A percentile compares a stretch with the other conserved stretches of the same genome.
These are phyloP conservation scores for Thelephora ganbajun DNA, from an alignment of 768 basidiomycete genomes.

Conservation along the genomic window DNA sequence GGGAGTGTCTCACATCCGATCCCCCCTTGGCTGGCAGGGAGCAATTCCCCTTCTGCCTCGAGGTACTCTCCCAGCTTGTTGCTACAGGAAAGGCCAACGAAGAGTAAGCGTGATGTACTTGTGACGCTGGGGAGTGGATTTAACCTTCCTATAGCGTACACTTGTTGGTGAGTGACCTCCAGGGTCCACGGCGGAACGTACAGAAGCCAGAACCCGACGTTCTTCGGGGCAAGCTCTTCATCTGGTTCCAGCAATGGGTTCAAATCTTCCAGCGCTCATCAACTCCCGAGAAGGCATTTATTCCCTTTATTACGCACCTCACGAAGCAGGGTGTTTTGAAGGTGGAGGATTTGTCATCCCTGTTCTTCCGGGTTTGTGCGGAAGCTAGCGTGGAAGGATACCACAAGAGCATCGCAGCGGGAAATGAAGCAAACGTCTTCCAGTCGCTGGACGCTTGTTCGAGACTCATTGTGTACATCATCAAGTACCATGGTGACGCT, in stretches of 20 bases:
- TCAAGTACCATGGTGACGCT: constrained; percentile 98
- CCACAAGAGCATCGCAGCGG: constrained; percentile 55
- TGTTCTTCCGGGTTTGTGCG: constrained; percentile 97
- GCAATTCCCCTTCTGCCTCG: constrained; percentile 70
- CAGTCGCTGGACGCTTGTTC: constrained; percentile 94
- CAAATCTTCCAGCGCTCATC: constrained; percentile 82
- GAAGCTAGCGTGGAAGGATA: constrained; percentile 90
- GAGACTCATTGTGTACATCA: constrained; percentile 89
- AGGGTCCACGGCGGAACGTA: constrained; percentile 41
- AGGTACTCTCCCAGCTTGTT: constrained; percentile 62
- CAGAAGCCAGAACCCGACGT: constrained; percentile 62
- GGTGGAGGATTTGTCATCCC: constrained; percentile 89
- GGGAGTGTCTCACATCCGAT: constrained; percentile 74
- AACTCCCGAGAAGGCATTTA: constrained; percentile 88
- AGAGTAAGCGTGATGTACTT: constrained; percentile 40
- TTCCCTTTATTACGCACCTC: constrained; percentile 92
- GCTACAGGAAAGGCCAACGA: constrained; percentile 72
- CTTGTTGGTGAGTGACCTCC: constrained; percentile 70
- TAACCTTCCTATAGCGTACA: constrained; percentile 33
- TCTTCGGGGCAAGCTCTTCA: constrained; percentile 57
- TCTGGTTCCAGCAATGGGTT: constrained; percentile 94
- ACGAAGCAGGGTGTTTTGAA: constrained; percentile 95
- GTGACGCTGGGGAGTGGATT: constrained; percentile 2
- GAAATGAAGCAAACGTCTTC: constrained; percentile 69
- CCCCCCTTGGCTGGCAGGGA: constrained; percentile 67